Conservation (phyloP, 768 basidiomycete species). For the Hygrophoropsis aurantiaca region DNA sequence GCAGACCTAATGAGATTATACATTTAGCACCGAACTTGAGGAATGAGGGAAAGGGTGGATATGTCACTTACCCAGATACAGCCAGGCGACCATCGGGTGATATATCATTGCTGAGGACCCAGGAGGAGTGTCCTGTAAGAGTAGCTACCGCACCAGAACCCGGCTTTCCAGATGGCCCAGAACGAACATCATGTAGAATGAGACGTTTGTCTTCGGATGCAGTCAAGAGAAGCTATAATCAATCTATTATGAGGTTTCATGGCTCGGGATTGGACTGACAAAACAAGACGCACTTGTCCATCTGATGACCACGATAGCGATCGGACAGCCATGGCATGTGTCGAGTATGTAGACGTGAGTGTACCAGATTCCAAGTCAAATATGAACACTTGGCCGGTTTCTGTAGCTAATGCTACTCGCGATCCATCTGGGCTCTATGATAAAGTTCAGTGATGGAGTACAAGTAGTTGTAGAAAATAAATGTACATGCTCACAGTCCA, state of each 20-base stretch:
- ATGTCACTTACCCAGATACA: constrained; percentile 68
- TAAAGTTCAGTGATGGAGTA: background rate
- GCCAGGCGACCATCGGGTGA: constrained; percentile 80
- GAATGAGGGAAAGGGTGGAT: background rate
- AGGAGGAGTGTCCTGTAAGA: constrained; percentile 85
- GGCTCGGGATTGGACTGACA: background rate
- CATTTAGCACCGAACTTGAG: constrained; percentile 1
- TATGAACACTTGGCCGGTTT: constrained; percentile 85
- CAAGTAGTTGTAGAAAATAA: background rate
- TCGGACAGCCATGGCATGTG: constrained; percentile 89
- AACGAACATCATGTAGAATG: constrained; percentile 85
- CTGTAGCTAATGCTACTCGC: constrained; percentile 77
- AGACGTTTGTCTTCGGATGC: constrained; percentile 93
- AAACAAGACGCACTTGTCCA: constrained; percentile 66
- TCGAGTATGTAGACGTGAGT: constrained; percentile 70
- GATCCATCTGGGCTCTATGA: constrained; percentile 85
- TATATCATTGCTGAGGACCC: constrained; percentile 83
- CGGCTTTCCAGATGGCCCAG: constrained; percentile 52
- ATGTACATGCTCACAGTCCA: constrained; percentile 70
- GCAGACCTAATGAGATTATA: constrained; percentile 54
- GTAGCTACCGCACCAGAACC: constrained; percentile 82
- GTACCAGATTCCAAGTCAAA: constrained; percentile 74
- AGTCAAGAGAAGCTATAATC: constrained; percentile 73
- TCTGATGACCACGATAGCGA: constrained; percentile 89
- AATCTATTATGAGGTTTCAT: constrained; percentile 1